These are phyloP conservation scores for Nakazawaea laoshanensis DNA, from an alignment of 805 yeast genomes.

Conservation along the genomic window DNA sequence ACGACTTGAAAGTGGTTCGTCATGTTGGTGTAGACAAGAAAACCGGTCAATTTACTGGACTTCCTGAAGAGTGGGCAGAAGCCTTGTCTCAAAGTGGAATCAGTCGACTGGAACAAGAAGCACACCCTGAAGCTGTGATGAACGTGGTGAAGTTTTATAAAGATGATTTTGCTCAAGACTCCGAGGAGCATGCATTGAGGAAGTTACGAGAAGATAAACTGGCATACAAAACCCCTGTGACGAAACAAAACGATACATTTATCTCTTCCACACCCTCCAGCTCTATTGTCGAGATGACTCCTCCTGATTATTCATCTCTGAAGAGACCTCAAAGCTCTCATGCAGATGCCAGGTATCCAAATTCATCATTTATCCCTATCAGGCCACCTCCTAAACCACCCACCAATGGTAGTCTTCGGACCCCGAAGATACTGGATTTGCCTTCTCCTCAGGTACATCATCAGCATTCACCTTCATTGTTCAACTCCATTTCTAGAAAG, in stretches of 20 bases:
- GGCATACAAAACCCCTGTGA: slow-evolving; percentile 7
- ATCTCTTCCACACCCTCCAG: slow-evolving; percentile 17
- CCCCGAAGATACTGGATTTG: slow-evolving; percentile 1
- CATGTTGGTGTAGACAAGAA: slow-evolving; percentile 79
- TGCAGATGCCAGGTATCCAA: no score
- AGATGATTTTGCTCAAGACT: slow-evolving; percentile 38
- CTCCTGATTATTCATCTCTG: slow-evolving; percentile 4
- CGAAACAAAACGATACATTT: slow-evolving; percentile 15
- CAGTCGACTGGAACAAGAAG: slow-evolving; percentile 78
- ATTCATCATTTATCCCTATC: slow-evolving; percentile 50
- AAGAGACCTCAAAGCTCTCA: no score
- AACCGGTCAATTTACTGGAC: slow-evolving; percentile 43
- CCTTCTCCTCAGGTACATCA: slow-evolving; percentile 1
- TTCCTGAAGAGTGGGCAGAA: slow-evolving; percentile 90
- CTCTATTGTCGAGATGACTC: slow-evolving; percentile 6
- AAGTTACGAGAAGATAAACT: slow-evolving; percentile 8
- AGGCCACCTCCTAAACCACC: slow-evolving; percentile 66
- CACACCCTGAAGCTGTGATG: slow-evolving; percentile 90
- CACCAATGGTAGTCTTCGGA: neutral
- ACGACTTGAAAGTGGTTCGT: slow-evolving; percentile 81
- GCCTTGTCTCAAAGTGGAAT: slow-evolving; percentile 81
- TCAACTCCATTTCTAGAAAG: slow-evolving; percentile 19
- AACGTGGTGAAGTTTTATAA: slow-evolving; percentile 85
- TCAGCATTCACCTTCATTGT: slow-evolving; percentile 10
- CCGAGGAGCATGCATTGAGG: slow-evolving; percentile 11